Conservation (phyloP, 768 basidiomycete genomes). For the Mycena indigotica region DNA sequence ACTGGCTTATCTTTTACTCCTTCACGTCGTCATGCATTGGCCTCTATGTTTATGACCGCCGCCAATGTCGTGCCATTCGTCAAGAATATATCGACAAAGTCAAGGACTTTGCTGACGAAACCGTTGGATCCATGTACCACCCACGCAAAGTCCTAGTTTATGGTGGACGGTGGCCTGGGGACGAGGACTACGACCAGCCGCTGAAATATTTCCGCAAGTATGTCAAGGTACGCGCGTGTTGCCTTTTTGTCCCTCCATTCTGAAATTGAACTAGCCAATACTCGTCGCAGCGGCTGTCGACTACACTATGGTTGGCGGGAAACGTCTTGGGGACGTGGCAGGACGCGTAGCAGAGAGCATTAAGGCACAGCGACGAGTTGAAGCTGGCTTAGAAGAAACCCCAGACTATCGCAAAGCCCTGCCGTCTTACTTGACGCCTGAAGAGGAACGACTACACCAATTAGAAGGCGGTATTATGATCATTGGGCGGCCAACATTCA, state of each 20-base stretch:
- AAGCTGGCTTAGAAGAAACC: slow-evolving; percentile 63
- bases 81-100: slow-evolving; percentile 81
- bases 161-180: slow-evolving; percentile 90
- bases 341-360: slow-evolving; percentile 73
- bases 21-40: slow-evolving; percentile 71
- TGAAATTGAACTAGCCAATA: slow-evolving; percentile 68
- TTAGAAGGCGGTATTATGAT: slow-evolving; percentile 85
- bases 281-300: slow-evolving; percentile 94
- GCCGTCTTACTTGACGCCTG: slow-evolving; percentile 55
- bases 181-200: slow-evolving; percentile 86
- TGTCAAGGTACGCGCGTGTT: slow-evolving; percentile 73
- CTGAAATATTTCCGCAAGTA: slow-evolving; percentile 94
- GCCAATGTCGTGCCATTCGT: slow-evolving; percentile 75
- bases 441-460: slow-evolving; percentile 56
- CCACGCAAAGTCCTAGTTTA: slow-evolving; percentile 85
- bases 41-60: slow-evolving; percentile 84
- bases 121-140: slow-evolving; percentile 61
- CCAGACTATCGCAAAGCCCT: slow-evolving; percentile 42
- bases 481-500: slow-evolving; percentile 86
- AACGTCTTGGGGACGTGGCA: slow-evolving; percentile 85
- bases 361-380: slow-evolving; percentile 66
- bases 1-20: slow-evolving; percentile 91
- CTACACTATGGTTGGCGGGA: slow-evolving; percentile 81
- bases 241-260: slow-evolving; percentile 17
- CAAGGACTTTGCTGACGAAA: slow-evolving; percentile 70